Percentiles rank a stretch among this genome's conserved stretches.
Evolutionary conservation across 768 basidiomycete species (phyloP).

Genomic region (Boletus subparvulus): DNA sequence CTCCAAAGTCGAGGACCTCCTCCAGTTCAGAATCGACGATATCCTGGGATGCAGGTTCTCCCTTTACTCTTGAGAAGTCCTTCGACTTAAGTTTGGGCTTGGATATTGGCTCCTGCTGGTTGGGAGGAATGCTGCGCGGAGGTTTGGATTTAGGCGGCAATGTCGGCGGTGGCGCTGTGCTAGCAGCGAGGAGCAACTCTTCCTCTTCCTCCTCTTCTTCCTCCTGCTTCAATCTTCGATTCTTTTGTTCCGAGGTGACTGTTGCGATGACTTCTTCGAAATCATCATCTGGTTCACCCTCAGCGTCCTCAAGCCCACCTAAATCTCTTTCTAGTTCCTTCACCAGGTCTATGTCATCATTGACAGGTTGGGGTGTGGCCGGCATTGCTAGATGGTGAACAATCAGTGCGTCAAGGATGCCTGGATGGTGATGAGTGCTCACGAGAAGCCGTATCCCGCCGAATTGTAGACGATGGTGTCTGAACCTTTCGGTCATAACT

Average conservation of each 20-base stretch:
- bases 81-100: slow-evolving; percentile 31
- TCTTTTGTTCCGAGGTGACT: slow-evolving; percentile 25
- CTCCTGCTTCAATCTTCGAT: slow-evolving; percentile 32
- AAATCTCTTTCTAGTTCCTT: slow-evolving; percentile 30
- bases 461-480: slow-evolving; percentile 21
- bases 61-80: slow-evolving; percentile 23
- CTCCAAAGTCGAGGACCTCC: slow-evolving; percentile 50
- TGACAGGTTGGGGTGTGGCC: slow-evolving; percentile 23
- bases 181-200: slow-evolving; percentile 29
- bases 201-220: slow-evolving; percentile 34
- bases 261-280: slow-evolving; percentile 41
- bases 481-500: slow-evolving; percentile 48
- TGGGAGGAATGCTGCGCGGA: slow-evolving; percentile 23
- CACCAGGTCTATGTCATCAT: slow-evolving; percentile 29
- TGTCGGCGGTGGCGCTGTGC: slow-evolving; percentile 17
- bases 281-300: slow-evolving; percentile 45
- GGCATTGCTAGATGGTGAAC: slow-evolving; percentile 16
- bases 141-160: slow-evolving; percentile 36
- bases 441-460: slow-evolving; percentile 21
- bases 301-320: slow-evolving; percentile 35
- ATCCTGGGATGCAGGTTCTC: slow-evolving; percentile 14
- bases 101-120: slow-evolving; percentile 19
- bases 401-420: slow-evolving; percentile 1
- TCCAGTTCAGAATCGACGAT: slow-evolving; percentile 36
- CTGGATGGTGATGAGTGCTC: slow-evolving; percentile 8